A percentile compares a stretch with the other conserved stretches of the same genome.
These are phyloP conservation scores for Pleurotus platypus DNA, from an alignment of 768 basidiomycete genomes.

Conservation along the genomic window DNA sequence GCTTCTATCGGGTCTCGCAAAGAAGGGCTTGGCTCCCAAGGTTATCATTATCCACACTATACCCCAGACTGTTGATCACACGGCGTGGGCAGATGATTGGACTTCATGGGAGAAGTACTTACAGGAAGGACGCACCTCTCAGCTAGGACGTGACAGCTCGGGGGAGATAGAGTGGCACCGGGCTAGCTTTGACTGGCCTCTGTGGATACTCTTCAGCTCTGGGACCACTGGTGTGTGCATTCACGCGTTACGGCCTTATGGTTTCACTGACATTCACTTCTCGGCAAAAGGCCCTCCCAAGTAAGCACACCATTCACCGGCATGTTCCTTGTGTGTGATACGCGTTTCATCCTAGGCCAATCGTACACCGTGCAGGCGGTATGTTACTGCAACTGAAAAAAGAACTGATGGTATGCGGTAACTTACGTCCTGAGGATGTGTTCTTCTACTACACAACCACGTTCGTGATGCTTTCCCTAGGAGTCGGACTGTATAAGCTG, in stretches of 20 bases:
- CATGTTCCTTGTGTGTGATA: slow-evolving; percentile 4
- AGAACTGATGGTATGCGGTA: slow-evolving; percentile 66
- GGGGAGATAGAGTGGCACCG: slow-evolving; percentile 66
- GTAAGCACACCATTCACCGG: slow-evolving; percentile 29
- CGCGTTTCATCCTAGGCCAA: slow-evolving; percentile 44
- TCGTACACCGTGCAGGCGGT: slow-evolving; percentile 75
- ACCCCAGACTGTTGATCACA: slow-evolving; percentile 26
- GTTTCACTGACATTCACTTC: background rate
- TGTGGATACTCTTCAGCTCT: slow-evolving; percentile 85
- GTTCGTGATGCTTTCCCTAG: slow-evolving; percentile 33
- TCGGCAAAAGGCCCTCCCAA: slow-evolving; percentile 41
- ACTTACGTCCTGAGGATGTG: slow-evolving; percentile 61
- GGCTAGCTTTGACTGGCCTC: slow-evolving; percentile 67
- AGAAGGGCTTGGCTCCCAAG: slow-evolving; percentile 35
- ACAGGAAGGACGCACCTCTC: slow-evolving; percentile 36
- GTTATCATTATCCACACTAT: slow-evolving; percentile 56
- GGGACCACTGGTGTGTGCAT: slow-evolving; percentile 66
- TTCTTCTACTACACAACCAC: slow-evolving; percentile 85
- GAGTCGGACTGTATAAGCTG: background rate
- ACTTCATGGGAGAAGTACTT: slow-evolving; percentile 53
- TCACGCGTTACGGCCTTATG: background rate
- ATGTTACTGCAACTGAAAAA: slow-evolving; percentile 75
- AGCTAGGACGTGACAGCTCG: slow-evolving; percentile 43
- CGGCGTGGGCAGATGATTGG: slow-evolving; percentile 46
- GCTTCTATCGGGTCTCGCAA: slow-evolving; percentile 49